Evolutionary conservation across 73 alveolate genomes (phyloP).

Genomic region (Tetrahymena malaccensis): DNA sequence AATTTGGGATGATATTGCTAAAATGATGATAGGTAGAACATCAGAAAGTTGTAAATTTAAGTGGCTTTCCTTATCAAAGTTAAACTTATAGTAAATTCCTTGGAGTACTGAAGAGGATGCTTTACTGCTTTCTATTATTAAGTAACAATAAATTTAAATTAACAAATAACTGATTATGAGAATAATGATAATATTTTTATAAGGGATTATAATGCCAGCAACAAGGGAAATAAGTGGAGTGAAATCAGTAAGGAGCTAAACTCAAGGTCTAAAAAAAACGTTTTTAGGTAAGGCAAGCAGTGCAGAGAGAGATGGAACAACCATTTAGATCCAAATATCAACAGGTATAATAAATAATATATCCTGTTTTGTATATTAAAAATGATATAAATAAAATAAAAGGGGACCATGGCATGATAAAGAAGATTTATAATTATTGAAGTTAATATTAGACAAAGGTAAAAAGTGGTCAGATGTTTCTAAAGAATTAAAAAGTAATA

Average conservation of each 20-base stretch:
- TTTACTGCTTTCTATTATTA: neutral
- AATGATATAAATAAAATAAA: neutral
- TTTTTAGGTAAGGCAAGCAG: constrained; percentile 30
- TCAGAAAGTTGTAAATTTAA: constrained; percentile 31
- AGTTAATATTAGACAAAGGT: constrained; percentile 21
- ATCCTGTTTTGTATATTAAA: neutral
- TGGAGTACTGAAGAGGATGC: constrained; percentile 45
- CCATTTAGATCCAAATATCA: constrained; percentile 14
- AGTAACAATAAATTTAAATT: neutral
- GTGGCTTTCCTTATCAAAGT: constrained; percentile 31
- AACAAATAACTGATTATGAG: neutral
- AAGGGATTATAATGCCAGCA: neutral
- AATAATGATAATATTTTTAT: neutral
- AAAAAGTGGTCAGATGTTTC: constrained; percentile 41
- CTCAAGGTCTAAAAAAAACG: constrained; percentile 10
- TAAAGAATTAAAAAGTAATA: constrained; percentile 15
- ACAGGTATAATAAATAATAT: neutral
- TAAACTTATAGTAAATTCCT: constrained; percentile 26
- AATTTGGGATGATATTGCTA: constrained; percentile 37
- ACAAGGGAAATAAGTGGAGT: constrained; percentile 41
- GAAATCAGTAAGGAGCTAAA: constrained; percentile 36
- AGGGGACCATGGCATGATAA: constrained; percentile 45
- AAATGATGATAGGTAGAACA: constrained; percentile 36
- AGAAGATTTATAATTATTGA: constrained; percentile 17
- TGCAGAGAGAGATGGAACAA: constrained; percentile 46